These are phyloP conservation scores for Bonia amplexicaulis DNA, from an alignment of 176 grass and related monocot genomes.

Conservation along the genomic window DNA sequence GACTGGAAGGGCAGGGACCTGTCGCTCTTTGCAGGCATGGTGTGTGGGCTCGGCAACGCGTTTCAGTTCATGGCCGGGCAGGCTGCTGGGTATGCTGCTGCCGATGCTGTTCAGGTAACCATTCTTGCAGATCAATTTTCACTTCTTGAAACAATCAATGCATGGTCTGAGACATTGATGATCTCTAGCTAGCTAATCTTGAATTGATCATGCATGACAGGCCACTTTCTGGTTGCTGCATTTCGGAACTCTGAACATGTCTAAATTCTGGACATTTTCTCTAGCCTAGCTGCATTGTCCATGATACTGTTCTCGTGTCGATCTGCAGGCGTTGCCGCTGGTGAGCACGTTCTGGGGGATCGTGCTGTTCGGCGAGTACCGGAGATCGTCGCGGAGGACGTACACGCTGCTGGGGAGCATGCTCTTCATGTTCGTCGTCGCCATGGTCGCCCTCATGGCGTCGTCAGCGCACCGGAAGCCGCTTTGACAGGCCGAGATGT, in stretches of 20 bases:
- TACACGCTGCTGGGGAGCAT: slow-evolving; percentile 72
- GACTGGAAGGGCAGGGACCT: slow-evolving; percentile 57
- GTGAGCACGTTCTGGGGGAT: slow-evolving; percentile 79
- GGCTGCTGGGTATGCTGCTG: slow-evolving; percentile 93
- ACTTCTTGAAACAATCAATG: not conserved
- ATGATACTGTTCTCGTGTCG: not conserved
- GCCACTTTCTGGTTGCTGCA: not conserved
- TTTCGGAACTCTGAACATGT: not conserved
- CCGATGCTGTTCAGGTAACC: slow-evolving; percentile 71
- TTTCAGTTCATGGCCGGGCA: slow-evolving; percentile 93
- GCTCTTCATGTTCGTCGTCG: slow-evolving; percentile 82
- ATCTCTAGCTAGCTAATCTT: too few species aligned
- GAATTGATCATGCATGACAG: not conserved
- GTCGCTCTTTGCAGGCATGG: slow-evolving; percentile 56
- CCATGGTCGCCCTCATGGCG: slow-evolving; percentile 79
- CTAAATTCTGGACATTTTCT: not conserved
- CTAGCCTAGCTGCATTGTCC: not conserved
- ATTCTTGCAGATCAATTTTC: not conserved
- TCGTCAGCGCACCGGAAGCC: slow-evolving; percentile 67
- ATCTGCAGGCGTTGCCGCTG: slow-evolving; percentile 60
- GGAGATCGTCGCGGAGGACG: slow-evolving; percentile 44
- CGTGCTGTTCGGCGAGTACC: slow-evolving; percentile 64
- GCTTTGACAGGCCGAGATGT: not conserved
- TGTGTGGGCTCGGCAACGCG: slow-evolving; percentile 83
- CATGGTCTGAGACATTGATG: not conserved